A percentile compares a stretch with the other conserved stretches of the same genome.
phyloP scores from a whole-genome alignment of 352 stramenopile species.

The Pythium diclinum region DNA sequence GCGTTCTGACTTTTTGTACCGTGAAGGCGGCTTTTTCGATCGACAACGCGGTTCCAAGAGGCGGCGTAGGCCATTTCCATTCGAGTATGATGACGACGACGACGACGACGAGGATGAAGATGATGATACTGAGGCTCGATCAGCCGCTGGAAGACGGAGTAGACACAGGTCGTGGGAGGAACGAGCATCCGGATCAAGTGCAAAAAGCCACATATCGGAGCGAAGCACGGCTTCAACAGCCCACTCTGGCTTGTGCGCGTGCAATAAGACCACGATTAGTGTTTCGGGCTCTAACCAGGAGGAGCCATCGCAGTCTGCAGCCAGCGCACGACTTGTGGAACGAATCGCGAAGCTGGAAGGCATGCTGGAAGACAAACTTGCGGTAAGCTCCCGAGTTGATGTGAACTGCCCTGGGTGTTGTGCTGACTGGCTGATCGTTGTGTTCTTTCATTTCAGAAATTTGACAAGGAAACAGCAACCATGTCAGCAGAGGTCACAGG shows the following conservation, averaged over 20 bases:
- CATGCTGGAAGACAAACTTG: slow-evolving; percentile 19
- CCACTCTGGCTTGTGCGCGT: slow-evolving; percentile 6
- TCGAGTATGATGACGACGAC: slow-evolving; percentile 39
- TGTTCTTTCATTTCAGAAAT: slow-evolving; percentile 11
- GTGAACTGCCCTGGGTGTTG: neutral
- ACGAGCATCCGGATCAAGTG: slow-evolving; percentile 3
- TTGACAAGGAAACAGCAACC: neutral
- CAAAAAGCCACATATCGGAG: slow-evolving; percentile 9
- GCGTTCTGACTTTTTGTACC: slow-evolving; percentile 73
- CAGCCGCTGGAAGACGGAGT: neutral
- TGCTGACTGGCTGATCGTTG: neutral
- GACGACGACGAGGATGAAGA: slow-evolving; percentile 24
- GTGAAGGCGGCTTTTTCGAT: slow-evolving; percentile 79
- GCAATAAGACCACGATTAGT: neutral
- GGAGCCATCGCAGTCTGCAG: neutral
- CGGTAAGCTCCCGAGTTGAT: slow-evolving; percentile 7
- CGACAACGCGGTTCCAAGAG: slow-evolving; percentile 63
- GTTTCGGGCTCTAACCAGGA: neutral
- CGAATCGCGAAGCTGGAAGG: slow-evolving; percentile 20
- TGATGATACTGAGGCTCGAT: neutral
- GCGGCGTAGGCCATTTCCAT: slow-evolving; percentile 49
- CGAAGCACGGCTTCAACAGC: slow-evolving; percentile 14
- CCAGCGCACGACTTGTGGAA: slow-evolving; percentile 1
- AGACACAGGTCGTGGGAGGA: slow-evolving; percentile 10
- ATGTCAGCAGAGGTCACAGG: slow-evolving; percentile 14